phyloP scores from a whole-genome alignment of 2,329 filamentous ascomycete genomes.

The Aurifilum marmelostoma region DNA sequence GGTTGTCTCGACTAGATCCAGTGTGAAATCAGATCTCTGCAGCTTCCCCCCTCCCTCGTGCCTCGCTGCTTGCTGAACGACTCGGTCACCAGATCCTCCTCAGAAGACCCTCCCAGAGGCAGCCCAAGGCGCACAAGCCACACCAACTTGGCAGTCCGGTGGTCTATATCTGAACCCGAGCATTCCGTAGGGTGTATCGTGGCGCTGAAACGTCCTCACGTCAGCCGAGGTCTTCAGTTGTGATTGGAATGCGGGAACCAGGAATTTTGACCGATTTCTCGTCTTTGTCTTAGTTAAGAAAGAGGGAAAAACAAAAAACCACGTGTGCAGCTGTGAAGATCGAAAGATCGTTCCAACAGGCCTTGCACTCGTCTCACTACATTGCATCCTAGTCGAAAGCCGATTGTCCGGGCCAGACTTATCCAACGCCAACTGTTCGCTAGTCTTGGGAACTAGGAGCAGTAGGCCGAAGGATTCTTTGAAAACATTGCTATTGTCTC shows the following conservation, averaged over 20 bases:
- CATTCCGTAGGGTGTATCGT: conserved; percentile 4
- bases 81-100: neutral
- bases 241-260: neutral
- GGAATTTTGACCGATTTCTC: neutral
- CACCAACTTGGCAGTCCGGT: neutral
- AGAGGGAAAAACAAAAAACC: neutral
- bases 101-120: neutral
- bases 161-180: neutral
- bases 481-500: neutral
- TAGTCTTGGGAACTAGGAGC: neutral
- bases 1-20: neutral
- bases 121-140: neutral
- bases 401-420: neutral
- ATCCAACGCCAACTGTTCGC: neutral
- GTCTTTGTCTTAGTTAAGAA: neutral
- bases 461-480: neutral
- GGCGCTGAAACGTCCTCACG: neutral
- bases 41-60: neutral
- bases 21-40: neutral
- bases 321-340: neutral
- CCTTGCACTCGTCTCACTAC: neutral
- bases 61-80: neutral
- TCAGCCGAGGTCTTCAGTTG: neutral
- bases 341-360: neutral
- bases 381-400: neutral